Conservation (phyloP, 495 filamentous ascomycete genomes). For the Margaritispora aquatica region DNA sequence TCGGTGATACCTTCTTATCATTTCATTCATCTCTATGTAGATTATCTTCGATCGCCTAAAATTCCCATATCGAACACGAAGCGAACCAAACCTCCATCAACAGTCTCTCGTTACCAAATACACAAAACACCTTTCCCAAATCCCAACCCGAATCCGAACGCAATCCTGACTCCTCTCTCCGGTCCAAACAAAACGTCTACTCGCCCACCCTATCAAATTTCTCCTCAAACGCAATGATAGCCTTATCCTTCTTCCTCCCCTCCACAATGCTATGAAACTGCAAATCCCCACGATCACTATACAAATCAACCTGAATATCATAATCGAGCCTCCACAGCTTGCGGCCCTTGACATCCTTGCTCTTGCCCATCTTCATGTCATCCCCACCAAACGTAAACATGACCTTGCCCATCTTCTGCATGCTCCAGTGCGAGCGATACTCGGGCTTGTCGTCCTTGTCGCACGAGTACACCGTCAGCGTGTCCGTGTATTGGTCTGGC, state of each 20-base stretch:
- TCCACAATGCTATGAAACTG: slow-evolving; percentile 1
- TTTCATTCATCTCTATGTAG: no score
- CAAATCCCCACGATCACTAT: background rate
- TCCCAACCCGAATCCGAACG: background rate
- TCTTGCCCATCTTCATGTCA: background rate
- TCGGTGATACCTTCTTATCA: no score
- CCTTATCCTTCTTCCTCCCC: background rate
- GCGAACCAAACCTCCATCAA: no score
- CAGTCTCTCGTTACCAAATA: no score
- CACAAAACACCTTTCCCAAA: no score
- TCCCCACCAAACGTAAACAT: background rate
- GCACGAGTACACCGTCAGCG: background rate
- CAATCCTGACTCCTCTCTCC: background rate
- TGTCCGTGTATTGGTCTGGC: background rate
- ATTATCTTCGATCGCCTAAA: no score
- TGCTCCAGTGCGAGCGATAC: background rate
- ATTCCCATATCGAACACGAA: no score
- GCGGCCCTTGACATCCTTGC: background rate
- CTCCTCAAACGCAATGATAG: background rate
- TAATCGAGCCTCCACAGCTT: background rate
- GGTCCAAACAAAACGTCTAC: background rate
- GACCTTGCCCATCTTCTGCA: background rate
- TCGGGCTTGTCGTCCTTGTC: background rate
- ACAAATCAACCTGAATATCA: slow-evolving; percentile 1
- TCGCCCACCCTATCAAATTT: background rate